Base-by-base conservation (phyloP, 352 stramenopile species). In the Pythium guiyangense region DNA sequence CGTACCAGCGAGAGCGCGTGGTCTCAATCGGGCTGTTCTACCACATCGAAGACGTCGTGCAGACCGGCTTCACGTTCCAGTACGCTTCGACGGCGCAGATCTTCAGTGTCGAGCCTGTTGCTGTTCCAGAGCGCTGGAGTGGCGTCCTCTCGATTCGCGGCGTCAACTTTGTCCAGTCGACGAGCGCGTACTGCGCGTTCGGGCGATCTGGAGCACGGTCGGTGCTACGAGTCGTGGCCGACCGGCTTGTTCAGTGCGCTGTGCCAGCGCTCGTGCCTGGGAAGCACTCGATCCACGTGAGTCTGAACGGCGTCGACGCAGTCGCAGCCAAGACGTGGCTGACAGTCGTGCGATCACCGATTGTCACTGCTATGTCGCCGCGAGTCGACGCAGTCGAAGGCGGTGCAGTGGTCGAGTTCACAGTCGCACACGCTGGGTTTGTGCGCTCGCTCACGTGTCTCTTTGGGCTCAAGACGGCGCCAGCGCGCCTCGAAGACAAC, bases 91-190 rank as follows among this genome's bases (percentile, higher is more conserved):
- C 62, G 18, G 42, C 59, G 2, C 40, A 59, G 9, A 73, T 81
- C 51, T 26, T 49, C 22, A 60, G 49, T 4, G 20, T 72, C 6
- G 44, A 17, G 10, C 42, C 42, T 17, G 20, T 15, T 11, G 10
- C 18, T 47, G 49, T 81, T 5, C 64, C 44, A 11, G 67, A 79
- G 25, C 34, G 42, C 20, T 58, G 34, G 18, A 37, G 20, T 15
- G 71, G 67, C 1, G 61, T 66, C n/a, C 11, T 84, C 17, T 63
- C 40, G 17, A 62, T 84, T 42, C 47, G 22, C 34, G 74, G 74
- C 6, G 12, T 48, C n/a, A 71, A 68, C 34, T 79, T 81, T 57
- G 56, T 67, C 17, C 49, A 71, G 20, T 66, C 48, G 0, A 10
- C 22, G 4, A 31, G 8, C 39, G 62, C 52, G 0, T 79, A 66